Conservation (phyloP, 441 rosid species). For the Erodium moschatum region DNA sequence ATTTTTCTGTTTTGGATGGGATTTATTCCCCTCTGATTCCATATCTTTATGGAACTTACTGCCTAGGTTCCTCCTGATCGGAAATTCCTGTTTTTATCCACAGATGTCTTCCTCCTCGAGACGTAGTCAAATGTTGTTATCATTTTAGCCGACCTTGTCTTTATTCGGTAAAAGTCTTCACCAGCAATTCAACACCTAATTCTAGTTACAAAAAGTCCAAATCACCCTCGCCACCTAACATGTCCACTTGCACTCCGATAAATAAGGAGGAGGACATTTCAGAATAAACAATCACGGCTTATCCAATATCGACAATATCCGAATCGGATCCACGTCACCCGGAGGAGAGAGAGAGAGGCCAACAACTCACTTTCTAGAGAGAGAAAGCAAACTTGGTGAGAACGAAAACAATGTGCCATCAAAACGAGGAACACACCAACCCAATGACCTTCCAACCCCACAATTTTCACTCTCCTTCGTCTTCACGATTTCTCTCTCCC, state of each 20-base stretch:
- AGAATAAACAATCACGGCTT: conserved; percentile 2
- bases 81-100: too few species aligned
- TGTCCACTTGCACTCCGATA: neutral
- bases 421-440: conserved; percentile 4
- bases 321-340: conserved; percentile 29
- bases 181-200: neutral
- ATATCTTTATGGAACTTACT: too few species aligned
- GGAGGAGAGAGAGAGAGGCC: neutral
- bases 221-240: neutral
- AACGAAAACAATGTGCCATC: conserved; percentile 6
- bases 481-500: neutral
- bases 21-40: too few species aligned
- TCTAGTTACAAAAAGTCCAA: neutral
- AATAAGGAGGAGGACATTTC: neutral
- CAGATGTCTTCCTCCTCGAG: too few species aligned
- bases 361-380: neutral
- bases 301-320: conserved; percentile 20
- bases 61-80: too few species aligned
- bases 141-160: too few species aligned
- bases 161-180: too few species aligned
- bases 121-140: too few species aligned
- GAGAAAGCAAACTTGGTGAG: neutral
- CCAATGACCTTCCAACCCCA: neutral
- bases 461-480: neutral
- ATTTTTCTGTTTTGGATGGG: too few species aligned